These are phyloP conservation scores for Lentinula novae-zelandiae DNA, from an alignment of 1,284 basidiomycete species.

Conservation along the genomic window DNA sequence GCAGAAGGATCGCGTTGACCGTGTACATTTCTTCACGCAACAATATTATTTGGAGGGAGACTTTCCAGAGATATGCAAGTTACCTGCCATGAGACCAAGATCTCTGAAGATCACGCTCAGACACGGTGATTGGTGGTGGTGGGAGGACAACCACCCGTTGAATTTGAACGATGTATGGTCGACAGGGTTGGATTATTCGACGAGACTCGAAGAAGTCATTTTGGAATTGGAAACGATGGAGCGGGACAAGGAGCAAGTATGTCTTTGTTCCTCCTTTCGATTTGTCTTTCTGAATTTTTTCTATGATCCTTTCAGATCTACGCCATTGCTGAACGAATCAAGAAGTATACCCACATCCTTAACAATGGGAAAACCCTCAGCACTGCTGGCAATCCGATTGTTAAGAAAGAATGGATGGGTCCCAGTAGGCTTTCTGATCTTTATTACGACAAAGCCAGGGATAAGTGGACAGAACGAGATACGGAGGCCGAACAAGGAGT, in stretches of 20 bases:
- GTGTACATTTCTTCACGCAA: conserved; percentile 23
- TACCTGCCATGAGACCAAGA: neutral
- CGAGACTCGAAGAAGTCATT: conserved; percentile 5
- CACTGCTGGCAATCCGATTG: neutral
- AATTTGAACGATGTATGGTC: conserved; percentile 1
- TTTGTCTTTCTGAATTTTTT: neutral
- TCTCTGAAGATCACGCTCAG: conserved; percentile 17
- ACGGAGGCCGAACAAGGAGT: neutral
- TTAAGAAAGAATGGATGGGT: conserved; percentile 12
- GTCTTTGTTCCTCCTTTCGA: neutral
- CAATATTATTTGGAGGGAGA: conserved; percentile 19
- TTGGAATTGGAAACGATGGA: conserved; percentile 14
- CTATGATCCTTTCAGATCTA: conserved; percentile 4
- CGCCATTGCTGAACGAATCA: conserved; percentile 8
- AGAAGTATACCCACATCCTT: neutral
- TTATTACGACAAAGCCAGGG: neutral
- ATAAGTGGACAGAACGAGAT: neutral
- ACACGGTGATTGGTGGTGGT: conserved; percentile 20
- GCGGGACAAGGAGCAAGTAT: conserved; percentile 12
- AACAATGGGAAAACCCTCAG: neutral
- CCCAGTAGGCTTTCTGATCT: neutral
- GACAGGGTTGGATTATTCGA: neutral
- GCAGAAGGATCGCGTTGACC: conserved; percentile 15
- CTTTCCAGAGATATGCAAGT: neutral
- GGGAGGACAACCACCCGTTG: conserved; percentile 14